Percentiles rank a stretch among this genome's conserved stretches.
Conservation (phyloP, 148 eudicot genomes). For the Pharnaceum exiguum region DNA sequence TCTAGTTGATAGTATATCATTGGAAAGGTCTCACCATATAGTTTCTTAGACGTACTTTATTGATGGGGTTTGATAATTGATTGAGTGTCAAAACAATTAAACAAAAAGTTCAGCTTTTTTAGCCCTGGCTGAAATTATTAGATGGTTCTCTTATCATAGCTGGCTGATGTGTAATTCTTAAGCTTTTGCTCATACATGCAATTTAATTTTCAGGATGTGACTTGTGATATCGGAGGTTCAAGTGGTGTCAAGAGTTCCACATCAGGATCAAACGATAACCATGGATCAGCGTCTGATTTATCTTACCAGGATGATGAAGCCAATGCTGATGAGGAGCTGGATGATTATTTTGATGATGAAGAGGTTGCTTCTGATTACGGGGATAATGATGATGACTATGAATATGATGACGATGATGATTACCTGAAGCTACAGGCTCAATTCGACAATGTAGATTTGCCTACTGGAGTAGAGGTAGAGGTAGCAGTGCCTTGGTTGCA, state of each 20-base stretch:
- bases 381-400: slow-evolving; percentile 31
- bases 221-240: neutral
- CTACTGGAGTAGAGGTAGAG: slow-evolving; percentile 87
- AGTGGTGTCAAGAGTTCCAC: slow-evolving; percentile 23
- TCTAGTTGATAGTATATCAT: no score
- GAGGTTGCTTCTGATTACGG: slow-evolving; percentile 29
- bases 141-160: no score
- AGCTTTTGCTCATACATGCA: neutral
- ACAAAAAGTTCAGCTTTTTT: no score
- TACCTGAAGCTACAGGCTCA: slow-evolving; percentile 66
- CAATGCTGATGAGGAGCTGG: slow-evolving; percentile 28
- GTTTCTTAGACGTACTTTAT: no score
- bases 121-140: no score
- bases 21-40: no score
- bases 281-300: slow-evolving; percentile 44
- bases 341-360: slow-evolving; percentile 35
- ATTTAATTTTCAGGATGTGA: neutral
- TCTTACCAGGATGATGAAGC: slow-evolving; percentile 43
- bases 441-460: slow-evolving; percentile 79
- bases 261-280: slow-evolving; percentile 32
- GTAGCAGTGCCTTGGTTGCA: slow-evolving; percentile 66
- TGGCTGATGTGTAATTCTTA: no score
- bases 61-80: no score
- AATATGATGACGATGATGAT: slow-evolving; percentile 37
- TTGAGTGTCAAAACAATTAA: no score